Percentiles rank a stretch among this genome's conserved stretches.
These are phyloP conservation scores for Hyphopichia pseudoburtonii DNA, from an alignment of 1,139 yeast species.

Conservation along the genomic window DNA sequence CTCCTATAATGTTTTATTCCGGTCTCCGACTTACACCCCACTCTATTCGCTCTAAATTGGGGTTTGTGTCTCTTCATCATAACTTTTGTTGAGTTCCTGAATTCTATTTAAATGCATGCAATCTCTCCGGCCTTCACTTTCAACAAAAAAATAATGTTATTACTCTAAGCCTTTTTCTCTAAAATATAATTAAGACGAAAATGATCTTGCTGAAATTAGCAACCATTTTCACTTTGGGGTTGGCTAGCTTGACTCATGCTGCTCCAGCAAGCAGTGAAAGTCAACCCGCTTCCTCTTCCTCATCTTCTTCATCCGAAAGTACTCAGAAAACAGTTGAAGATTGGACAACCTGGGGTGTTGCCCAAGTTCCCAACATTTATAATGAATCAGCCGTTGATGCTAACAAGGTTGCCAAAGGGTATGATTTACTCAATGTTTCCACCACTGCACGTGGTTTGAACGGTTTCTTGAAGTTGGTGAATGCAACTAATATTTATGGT, in stretches of 20 bases:
- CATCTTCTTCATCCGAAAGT: neutral
- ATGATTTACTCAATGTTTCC: slow-evolving; percentile 17
- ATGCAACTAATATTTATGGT: slow-evolving; percentile 29
- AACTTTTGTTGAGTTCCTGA: too few relatives aligned
- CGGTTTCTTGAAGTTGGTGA: slow-evolving; percentile 21
- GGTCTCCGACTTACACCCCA: too few relatives aligned
- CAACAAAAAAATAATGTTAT: too few relatives aligned
- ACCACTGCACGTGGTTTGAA: slow-evolving; percentile 18
- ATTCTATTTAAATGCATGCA: too few relatives aligned
- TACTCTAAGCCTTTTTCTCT: too few relatives aligned
- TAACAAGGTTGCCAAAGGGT: slow-evolving; percentile 25
- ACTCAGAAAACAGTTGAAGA: slow-evolving; percentile 11
- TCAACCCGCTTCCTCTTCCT: neutral
- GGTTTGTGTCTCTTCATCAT: too few relatives aligned
- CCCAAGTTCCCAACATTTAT: slow-evolving; percentile 24
- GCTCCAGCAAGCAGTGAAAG: slow-evolving; percentile 1
- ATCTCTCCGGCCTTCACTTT: too few relatives aligned
- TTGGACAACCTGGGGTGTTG: slow-evolving; percentile 19
- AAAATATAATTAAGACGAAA: neutral
- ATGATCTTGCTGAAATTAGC: neutral
- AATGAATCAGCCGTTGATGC: slow-evolving; percentile 27
- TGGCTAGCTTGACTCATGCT: neutral
- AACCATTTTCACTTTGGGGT: neutral
- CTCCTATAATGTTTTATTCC: too few relatives aligned
- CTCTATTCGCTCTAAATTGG: too few relatives aligned